Base-by-base conservation (phyloP, 75 land plant genomes). In the Pinus taeda region DNA sequence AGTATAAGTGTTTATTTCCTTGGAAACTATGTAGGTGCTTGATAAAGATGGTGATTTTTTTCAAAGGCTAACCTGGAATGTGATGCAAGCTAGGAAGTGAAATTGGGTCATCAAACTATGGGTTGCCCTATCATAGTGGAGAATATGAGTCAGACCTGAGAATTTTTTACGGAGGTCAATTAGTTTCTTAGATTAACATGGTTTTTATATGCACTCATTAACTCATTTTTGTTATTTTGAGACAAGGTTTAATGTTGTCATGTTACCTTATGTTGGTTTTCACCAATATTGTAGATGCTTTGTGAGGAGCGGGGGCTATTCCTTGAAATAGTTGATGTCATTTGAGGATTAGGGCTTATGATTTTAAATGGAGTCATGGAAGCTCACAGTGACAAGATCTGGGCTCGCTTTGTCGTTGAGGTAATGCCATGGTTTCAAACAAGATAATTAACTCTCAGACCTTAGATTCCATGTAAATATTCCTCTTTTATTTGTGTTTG, bases 161-260 rank as follows among this genome's bases (percentile, higher is more conserved):
- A 91, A 64, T 74, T 94, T 83, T 90, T 94, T 61, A 81, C 91
- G n/a, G 89, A 94, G 94, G 97, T 93, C 13, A 13, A 60, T 29
- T 42, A 14, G 22, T 13, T 53, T 7, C 4, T 17, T 11, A n/a
- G 17, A 59, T 59, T n/a, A 15, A 8, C 61, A 17, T 4, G n/a
- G 17, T 17, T 59, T n/a, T n/a, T 11, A 17, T 59, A 59, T 59
- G n/a, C 7, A 59, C n/a, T 59, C 5, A 53, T 3, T 15, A 17
- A 18, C 2, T 8, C 39, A 4, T 2, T 69, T 29, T 42, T 69
- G 30, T 67, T 6, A 78, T 4, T 17, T 13, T 57, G 4, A 4
- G 14, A 36, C 36, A 42, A 22, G 22, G 26, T 33, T 33, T 72
- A 18, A 17, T 1, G n/a, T 22, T 45, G 60, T 30, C 33, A 11